Evolutionary conservation across 1,284 basidiomycete genomes (phyloP), one percentile per base, ranked within the genome.

Genomic region (Sphaerobolus stellatus): DNA sequence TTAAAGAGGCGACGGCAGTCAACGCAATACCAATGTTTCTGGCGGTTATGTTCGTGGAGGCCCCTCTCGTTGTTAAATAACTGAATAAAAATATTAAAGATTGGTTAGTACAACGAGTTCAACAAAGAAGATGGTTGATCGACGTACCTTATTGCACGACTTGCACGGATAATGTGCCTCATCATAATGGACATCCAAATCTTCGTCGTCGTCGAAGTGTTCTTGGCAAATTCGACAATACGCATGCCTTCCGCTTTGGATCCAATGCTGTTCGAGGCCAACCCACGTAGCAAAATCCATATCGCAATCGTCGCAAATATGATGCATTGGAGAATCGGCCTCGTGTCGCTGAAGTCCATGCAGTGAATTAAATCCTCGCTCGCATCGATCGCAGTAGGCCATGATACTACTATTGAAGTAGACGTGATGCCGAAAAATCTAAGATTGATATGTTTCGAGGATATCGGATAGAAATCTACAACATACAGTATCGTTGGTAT

Each of bases 21-120:
- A 2, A 18, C 48, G 54, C 83, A 86, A 58, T 80, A 83, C 49
- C 65, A 52, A 52, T 84, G 83, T 20, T 62, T 68, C 62, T 80
- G 74, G 8, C 74, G 67, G 54, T 75, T 71, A 60, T 85, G 83
- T 56, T 80, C 72, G 18, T 72, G 61, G 27, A 81, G 63, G 1
- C 73, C 77, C 4, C 44, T 2, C 0, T 64, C 67, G 29, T 62
- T 72, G 34, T 58, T 53, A 64, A 81, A 81, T 29, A 66, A 41
- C 56, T 57, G 20, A 14, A 9, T 31, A 7, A 33, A 55, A 57
- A 25, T 14, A n/a, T n/a, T n/a, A n/a, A n/a, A n/a, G n/a, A n/a
- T n/a, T n/a, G n/a, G 7, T 9, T 40, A 13, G 48, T 56, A 59
- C n/a, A 22, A 36, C 11, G 16, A 52, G 47, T 59, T 58, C 5